Evolutionary conservation across 768 basidiomycete genomes (phyloP), one percentile per base, ranked within the genome.

Genomic region (Collybia mongolica): DNA sequence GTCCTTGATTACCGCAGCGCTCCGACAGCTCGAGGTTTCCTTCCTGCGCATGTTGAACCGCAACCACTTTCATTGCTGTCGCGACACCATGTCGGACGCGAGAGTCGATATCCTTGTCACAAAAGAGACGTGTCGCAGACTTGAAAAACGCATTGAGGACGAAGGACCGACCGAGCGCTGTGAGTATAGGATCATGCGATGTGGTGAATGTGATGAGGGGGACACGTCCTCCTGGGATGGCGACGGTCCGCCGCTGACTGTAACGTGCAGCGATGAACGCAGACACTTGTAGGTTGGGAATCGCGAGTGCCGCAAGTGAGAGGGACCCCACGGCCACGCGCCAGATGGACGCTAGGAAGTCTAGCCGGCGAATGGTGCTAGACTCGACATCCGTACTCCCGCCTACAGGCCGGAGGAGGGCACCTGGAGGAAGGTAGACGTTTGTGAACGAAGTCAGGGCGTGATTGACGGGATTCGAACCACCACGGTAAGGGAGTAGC

Each of bases 1-100:
- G 58, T 0, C 76, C 75, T 56, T 73, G 74, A 1, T 74, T 75
- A 7, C 76, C 76, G 44, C 71, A 72, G 18, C 74, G 64, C 28
- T 76, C 74, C n/a, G 53, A 51, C 5, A 70, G 35, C 5, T 47
- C 37, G 3, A 64, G 23, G 19, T 46, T 38, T 1, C 58, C 44
- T 2, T 54, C 29, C 39, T 60, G 64, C 3, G 49, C 35, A 9
- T 60, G 52, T 15, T 57, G 53, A 14, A 59, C 41, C 1, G 44
- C 52, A 7, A 60, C 54, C 5, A 56, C 57, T 36, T 63, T 61
- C 26, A 56, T 41, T 26, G 38, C 32, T 2, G 65, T 49, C 18
- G 61, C 64, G 11, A 66, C 55, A 3, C 53, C 56, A 44, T 66
- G 63, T 15, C 56, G 47, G 9, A 62, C 45, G 2, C 49, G 36